Conservation (phyloP, 306 rosid species). For the Lathyrus tuberosus region DNA sequence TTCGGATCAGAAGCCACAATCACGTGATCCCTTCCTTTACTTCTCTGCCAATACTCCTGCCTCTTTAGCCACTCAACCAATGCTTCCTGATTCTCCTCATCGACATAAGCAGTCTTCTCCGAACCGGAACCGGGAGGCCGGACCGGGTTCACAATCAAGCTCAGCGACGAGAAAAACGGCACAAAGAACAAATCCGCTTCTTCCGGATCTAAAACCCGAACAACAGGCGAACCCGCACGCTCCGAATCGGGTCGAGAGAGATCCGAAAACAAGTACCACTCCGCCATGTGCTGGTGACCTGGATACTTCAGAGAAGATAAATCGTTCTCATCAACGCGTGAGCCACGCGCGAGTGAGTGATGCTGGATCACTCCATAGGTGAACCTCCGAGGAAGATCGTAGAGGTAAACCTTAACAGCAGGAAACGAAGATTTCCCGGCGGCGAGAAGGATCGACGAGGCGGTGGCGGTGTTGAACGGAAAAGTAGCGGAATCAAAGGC, state of each 20-base stretch:
- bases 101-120: constrained; percentile 62
- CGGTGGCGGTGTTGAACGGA: constrained; percentile 41
- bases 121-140: constrained; percentile 50
- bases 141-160: constrained; percentile 64
- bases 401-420: constrained; percentile 56
- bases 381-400: constrained; percentile 70
- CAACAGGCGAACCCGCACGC: constrained; percentile 60
- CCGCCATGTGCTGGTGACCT: constrained; percentile 96
- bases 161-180: constrained; percentile 81
- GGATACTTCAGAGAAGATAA: constrained; percentile 62
- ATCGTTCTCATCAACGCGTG: constrained; percentile 34
- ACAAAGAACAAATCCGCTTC: constrained; percentile 88
- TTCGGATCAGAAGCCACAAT: constrained; percentile 90
- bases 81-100: constrained; percentile 84
- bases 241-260: constrained; percentile 55
- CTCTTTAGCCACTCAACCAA: constrained; percentile 75
- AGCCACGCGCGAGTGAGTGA: constrained; percentile 78
- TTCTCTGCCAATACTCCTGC: constrained; percentile 86
- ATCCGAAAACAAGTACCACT: constrained; percentile 82
- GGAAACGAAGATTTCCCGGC: background rate
- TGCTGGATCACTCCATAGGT: constrained; percentile 71
- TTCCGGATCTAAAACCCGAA: constrained; percentile 72
- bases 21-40: constrained; percentile 84
- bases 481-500: constrained; percentile 38
- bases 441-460: constrained; percentile 39